Evolutionary conservation across 352 stramenopile genomes (phyloP).

Genomic region (Globisporangium iwayamae): DNA sequence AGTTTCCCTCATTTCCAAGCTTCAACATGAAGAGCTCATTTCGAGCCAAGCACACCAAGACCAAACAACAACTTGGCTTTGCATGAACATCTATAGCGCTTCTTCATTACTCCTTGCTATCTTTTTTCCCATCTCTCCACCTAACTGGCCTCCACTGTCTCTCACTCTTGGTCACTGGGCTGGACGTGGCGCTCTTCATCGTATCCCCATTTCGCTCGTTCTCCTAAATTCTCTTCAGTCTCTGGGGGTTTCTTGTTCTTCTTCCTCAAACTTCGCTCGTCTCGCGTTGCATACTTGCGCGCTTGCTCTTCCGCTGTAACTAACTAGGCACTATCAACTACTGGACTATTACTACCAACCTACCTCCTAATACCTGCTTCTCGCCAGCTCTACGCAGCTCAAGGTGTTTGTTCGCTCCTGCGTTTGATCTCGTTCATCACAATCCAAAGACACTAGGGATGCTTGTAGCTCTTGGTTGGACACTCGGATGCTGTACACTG

Average conservation of each 20-base stretch:
- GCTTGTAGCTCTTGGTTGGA: background rate
- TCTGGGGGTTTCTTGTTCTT: constrained; percentile 1
- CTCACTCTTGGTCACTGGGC: constrained; percentile 2
- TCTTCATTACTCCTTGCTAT: constrained; percentile 4
- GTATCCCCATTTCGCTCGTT: constrained; percentile 3
- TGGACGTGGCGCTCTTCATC: constrained; percentile 9
- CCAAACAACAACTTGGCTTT: background rate
- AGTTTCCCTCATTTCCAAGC: background rate
- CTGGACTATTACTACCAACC: constrained; percentile 18
- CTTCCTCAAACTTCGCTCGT: background rate
- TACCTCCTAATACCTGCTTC: constrained; percentile 9
- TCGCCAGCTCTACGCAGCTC: background rate
- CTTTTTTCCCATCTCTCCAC: background rate
- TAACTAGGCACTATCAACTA: constrained; percentile 19
- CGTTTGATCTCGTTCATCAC: constrained; percentile 1
- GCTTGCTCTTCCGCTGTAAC: constrained; percentile 11
- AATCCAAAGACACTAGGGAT: background rate
- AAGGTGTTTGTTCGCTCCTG: background rate
- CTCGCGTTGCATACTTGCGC: background rate
- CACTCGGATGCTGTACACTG: background rate
- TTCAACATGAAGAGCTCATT: background rate
- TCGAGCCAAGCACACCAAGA: background rate
- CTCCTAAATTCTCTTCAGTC: background rate
- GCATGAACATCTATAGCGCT: constrained; percentile 12
- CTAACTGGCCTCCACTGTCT: constrained; percentile 3